These are phyloP conservation scores for Nitzschia putrida DNA, from an alignment of 108 stramenopile genomes.

Conservation along the genomic window DNA sequence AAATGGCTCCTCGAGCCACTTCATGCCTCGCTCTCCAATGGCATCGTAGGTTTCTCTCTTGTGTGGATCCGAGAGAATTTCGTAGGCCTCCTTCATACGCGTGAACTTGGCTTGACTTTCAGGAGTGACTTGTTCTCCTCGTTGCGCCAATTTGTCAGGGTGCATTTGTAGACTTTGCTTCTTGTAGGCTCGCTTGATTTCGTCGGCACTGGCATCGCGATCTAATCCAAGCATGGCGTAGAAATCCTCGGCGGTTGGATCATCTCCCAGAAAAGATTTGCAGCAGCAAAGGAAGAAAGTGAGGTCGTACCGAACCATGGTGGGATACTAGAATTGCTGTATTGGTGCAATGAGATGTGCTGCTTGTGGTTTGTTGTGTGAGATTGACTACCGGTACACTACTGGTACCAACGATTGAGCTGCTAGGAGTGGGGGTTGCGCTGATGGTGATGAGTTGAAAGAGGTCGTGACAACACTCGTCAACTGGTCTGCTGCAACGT, in stretches of 20 bases:
- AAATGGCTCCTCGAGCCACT: conserved; percentile 87
- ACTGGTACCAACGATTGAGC: no score
- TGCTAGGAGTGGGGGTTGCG: no score
- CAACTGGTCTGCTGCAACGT: no score
- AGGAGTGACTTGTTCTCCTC: conserved; percentile 73
- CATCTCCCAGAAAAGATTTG: conserved; percentile 74
- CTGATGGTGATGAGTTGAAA: no score
- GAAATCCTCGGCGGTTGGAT: conserved; percentile 58
- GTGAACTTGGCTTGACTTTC: conserved; percentile 83
- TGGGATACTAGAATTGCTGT: no score
- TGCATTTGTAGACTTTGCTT: conserved; percentile 90
- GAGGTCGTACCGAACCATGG: conserved; percentile 77
- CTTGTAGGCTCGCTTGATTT: conserved; percentile 94
- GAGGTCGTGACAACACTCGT: no score
- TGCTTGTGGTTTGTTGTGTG: no score
- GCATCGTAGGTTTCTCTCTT: conserved; percentile 89
- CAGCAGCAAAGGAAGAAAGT: conserved; percentile 90
- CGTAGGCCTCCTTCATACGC: conserved; percentile 93
- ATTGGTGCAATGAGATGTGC: no score
- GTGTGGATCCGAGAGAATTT: conserved; percentile 79
- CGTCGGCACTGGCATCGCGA: conserved; percentile 68
- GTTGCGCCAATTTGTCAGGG: conserved; percentile 96
- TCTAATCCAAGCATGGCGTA: conserved; percentile 76
- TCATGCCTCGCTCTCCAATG: conserved; percentile 87
- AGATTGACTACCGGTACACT: no score